Conservation (phyloP, 495 filamentous ascomycete genomes). For the Penicillium lagena region DNA sequence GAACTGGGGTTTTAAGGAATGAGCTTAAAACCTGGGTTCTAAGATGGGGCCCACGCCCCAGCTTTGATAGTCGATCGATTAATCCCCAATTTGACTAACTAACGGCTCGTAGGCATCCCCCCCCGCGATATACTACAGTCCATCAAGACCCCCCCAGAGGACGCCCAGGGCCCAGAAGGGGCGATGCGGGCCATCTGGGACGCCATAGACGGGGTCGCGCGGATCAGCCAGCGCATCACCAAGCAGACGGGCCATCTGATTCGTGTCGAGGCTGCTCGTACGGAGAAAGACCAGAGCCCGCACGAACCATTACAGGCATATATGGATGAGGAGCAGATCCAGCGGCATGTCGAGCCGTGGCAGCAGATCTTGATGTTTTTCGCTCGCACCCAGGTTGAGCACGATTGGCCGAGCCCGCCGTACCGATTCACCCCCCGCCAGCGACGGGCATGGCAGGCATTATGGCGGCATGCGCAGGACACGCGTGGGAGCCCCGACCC, state of each 20-base stretch:
- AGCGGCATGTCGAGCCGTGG: slow-evolving; percentile 5
- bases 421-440: not conserved
- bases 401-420: not conserved
- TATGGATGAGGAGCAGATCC: slow-evolving; percentile 3
- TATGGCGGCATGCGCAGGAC: not conserved
- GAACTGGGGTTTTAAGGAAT: no score
- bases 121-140: no score
- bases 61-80: no score
- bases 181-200: not conserved
- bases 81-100: no score
- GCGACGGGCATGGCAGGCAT: not conserved
- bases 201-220: slow-evolving; percentile 1
- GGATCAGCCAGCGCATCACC: slow-evolving; percentile 3
- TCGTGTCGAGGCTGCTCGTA: not conserved
- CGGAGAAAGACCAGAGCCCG: not conserved
- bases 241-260: not conserved
- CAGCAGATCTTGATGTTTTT: slow-evolving; percentile 11
- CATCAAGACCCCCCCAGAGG: no score
- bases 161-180: not conserved
- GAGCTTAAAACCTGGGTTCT: no score
- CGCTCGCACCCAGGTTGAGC: slow-evolving; percentile 2
- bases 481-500: no score
- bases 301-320: slow-evolving; percentile 4
- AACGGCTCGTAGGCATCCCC: no score
- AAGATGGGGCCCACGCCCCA: no score